These are phyloP conservation scores for Lophiotrema nucula DNA, from an alignment of 495 filamentous ascomycete species.

Conservation along the genomic window DNA sequence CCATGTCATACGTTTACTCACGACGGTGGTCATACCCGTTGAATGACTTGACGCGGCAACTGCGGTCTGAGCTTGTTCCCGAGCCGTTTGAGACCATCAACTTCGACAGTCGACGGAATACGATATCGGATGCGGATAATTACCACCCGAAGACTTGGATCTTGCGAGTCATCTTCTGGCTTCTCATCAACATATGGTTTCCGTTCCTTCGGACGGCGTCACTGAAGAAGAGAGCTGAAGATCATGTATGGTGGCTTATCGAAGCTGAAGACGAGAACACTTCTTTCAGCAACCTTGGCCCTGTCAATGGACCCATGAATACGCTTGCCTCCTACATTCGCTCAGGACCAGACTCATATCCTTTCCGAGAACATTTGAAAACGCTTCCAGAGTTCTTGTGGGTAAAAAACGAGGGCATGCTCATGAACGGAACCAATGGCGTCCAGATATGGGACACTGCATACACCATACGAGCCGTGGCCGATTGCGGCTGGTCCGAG, in stretches of 20 bases:
- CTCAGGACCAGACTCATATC: conserved; percentile 74
- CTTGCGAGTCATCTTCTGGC: conserved; percentile 70
- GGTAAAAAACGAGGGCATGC: conserved; percentile 89
- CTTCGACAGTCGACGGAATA: conserved; percentile 76
- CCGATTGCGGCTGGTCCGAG: conserved; percentile 73
- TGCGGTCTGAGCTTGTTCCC: conserved; percentile 82
- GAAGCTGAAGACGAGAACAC: conserved; percentile 90
- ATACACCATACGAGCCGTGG: conserved; percentile 78
- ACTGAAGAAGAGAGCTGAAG: conserved; percentile 65
- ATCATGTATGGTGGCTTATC: conserved; percentile 73
- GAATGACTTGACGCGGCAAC: conserved; percentile 65
- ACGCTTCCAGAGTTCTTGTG: conserved; percentile 83
- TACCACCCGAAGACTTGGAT: conserved; percentile 90
- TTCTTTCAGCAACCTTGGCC: conserved; percentile 79
- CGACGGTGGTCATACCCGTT: conserved; percentile 70
- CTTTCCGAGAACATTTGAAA: conserved; percentile 75
- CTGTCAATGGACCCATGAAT: conserved; percentile 89
- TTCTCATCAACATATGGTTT: conserved; percentile 74
- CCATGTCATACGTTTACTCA: conserved; percentile 88
- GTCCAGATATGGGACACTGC: conserved; percentile 96
- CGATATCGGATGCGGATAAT: conserved; percentile 75
- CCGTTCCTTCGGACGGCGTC: conserved; percentile 64
- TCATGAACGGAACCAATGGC: conserved; percentile 94
- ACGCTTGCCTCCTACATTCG: conserved; percentile 76
- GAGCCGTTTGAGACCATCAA: conserved; percentile 75